These are phyloP conservation scores for Exophiala sp. DNA, from an alignment of 2,329 filamentous ascomycete genomes.

Conservation along the genomic window DNA sequence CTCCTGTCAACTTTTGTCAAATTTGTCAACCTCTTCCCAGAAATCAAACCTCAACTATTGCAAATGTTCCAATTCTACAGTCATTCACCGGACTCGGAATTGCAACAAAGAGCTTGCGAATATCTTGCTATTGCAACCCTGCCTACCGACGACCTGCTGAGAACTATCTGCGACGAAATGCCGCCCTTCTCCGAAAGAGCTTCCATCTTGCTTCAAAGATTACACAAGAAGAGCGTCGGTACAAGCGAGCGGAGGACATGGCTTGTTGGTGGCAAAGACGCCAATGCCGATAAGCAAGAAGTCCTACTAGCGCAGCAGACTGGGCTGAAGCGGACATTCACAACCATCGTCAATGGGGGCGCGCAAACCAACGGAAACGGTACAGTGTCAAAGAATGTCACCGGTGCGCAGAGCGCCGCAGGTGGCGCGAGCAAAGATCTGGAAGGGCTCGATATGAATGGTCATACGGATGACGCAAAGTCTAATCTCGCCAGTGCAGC, in stretches of 20 bases:
- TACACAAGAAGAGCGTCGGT: constrained; percentile 90
- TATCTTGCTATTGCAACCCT: constrained; percentile 82
- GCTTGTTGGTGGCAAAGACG: constrained; percentile 96
- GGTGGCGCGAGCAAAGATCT: constrained; percentile 63
- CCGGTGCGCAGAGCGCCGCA: constrained; percentile 31
- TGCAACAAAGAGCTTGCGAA: constrained; percentile 95
- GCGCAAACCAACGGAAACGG: constrained; percentile 39
- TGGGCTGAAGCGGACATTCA: constrained; percentile 84
- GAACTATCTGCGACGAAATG: constrained; percentile 98
- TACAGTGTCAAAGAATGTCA: constrained; percentile 23
- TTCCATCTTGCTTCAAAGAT: constrained; percentile 82
- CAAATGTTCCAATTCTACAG: constrained; percentile 89
- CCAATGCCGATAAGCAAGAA: constrained; percentile 76
- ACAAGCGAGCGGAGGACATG: constrained; percentile 95
- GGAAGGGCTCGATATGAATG: constrained; percentile 73
- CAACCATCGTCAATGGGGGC: constrained; percentile 47
- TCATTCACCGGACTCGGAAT: constrained; percentile 88
- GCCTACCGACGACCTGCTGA: constrained; percentile 83
- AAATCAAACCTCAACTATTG: constrained; percentile 93
- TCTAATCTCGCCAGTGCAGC: constrained; percentile 89
- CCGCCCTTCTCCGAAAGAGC: constrained; percentile 93
- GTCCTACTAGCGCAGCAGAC: constrained; percentile 75
- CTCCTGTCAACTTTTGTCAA: constrained; percentile 95
- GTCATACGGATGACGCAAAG: constrained; percentile 51
- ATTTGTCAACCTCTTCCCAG: constrained; percentile 95